Evolutionary conservation across 1,284 basidiomycete genomes (phyloP).

Genomic region (Puccinia sorghi): DNA sequence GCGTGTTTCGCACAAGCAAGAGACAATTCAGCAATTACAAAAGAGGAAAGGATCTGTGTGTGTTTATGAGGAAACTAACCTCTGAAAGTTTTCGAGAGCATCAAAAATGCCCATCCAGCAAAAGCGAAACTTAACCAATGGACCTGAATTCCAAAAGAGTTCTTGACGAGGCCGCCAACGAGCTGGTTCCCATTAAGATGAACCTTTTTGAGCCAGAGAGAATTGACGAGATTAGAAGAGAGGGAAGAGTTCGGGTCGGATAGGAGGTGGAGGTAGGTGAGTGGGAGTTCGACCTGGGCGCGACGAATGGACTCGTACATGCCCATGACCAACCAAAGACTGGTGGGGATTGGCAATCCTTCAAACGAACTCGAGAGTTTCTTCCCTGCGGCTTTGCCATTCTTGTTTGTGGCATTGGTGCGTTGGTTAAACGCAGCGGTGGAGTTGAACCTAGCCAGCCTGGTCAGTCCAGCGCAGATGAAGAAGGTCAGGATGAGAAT

Average conservation of each 20-base stretch:
- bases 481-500: constrained; percentile 82
- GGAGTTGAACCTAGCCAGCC: constrained; percentile 96
- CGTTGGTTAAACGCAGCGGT: constrained; percentile 94
- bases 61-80: constrained; percentile 6
- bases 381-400: neutral
- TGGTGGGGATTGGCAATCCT: constrained; percentile 93
- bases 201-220: neutral
- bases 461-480: constrained; percentile 92
- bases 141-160: constrained; percentile 69
- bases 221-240: constrained; percentile 60
- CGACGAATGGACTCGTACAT: constrained; percentile 79
- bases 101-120: constrained; percentile 80
- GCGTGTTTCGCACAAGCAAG: neutral
- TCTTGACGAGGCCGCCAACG: constrained; percentile 70
- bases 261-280: constrained; percentile 61
- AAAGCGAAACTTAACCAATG: constrained; percentile 75
- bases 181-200: constrained; percentile 29
- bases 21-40: neutral
- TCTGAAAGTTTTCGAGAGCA: constrained; percentile 89
- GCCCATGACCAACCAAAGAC: constrained; percentile 74
- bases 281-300: constrained; percentile 78
- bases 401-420: constrained; percentile 70
- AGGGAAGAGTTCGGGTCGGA: constrained; percentile 55
- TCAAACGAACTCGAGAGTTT: constrained; percentile 76
- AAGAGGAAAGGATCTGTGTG: too few relatives aligned